These are phyloP conservation scores for Pseudogymnoascus sp. DNA, from an alignment of 2,329 filamentous ascomycete genomes.

Conservation along the genomic window DNA sequence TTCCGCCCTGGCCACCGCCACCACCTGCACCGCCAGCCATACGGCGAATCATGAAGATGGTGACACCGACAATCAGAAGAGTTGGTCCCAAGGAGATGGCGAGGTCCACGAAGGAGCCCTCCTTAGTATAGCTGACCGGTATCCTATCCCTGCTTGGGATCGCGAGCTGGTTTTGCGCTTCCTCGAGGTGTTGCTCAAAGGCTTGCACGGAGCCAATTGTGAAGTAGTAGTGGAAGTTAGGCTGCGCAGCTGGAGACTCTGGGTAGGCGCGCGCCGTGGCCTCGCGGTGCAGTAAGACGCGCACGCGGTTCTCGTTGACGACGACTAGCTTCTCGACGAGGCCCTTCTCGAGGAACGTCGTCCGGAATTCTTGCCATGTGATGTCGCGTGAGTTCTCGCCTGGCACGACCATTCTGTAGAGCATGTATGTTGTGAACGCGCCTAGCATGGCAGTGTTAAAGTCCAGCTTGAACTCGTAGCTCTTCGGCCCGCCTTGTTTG, in stretches of 20 bases:
- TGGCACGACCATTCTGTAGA: conserved; percentile 57
- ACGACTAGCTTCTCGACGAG: conserved; percentile 87
- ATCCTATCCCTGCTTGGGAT: conserved; percentile 86
- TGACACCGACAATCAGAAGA: conserved; percentile 70
- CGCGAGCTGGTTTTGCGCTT: conserved; percentile 76
- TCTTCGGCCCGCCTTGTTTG: conserved; percentile 27
- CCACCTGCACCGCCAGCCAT: conserved; percentile 52
- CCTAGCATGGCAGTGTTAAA: conserved; percentile 34
- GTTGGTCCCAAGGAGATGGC: conserved; percentile 77
- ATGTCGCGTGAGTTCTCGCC: conserved; percentile 67
- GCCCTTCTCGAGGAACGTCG: conserved; percentile 90
- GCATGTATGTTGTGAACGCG: conserved; percentile 51
- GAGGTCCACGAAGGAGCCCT: conserved; percentile 62
- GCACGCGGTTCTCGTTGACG: conserved; percentile 66
- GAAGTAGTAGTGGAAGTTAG: conserved; percentile 80
- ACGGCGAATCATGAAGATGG: conserved; percentile 70
- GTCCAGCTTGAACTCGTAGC: conserved; percentile 25
- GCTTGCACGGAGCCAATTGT: conserved; percentile 89
- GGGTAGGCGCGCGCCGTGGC: conserved; percentile 64
- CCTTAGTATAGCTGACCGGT: conserved; percentile 76
- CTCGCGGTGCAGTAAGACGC: conserved; percentile 71
- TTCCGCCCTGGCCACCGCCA: conserved; percentile 59
- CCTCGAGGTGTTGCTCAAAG: conserved; percentile 81
- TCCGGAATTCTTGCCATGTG: conserved; percentile 94
- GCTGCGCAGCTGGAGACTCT: conserved; percentile 55